These are phyloP conservation scores for Neofusicoccum ribis DNA, from an alignment of 2,329 filamentous ascomycete genomes.

Conservation along the genomic window DNA sequence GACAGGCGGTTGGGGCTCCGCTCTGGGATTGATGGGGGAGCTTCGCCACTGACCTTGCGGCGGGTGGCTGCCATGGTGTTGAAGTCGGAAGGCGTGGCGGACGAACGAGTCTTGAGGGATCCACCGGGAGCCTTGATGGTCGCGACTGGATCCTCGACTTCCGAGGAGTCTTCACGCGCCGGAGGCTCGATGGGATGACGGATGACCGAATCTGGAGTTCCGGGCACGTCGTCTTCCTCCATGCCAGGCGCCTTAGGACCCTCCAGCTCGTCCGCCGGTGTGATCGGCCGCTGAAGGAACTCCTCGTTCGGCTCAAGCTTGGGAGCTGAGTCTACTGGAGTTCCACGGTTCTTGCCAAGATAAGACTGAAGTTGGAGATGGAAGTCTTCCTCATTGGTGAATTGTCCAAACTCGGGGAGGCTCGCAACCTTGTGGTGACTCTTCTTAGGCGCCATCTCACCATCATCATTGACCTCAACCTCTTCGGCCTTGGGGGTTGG, in stretches of 20 bases:
- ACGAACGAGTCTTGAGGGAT: slow-evolving; percentile 84
- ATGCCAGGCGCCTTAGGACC: slow-evolving; percentile 56
- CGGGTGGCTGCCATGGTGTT: slow-evolving; percentile 82
- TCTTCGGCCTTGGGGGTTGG: slow-evolving; percentile 46
- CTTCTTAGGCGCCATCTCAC: not conserved
- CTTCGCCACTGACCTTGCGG: slow-evolving; percentile 78
- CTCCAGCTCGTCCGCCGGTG: slow-evolving; percentile 35
- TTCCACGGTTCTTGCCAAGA: slow-evolving; percentile 39
- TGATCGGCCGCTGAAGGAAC: slow-evolving; percentile 53
- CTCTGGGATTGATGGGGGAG: slow-evolving; percentile 45
- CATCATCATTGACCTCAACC: slow-evolving; percentile 24
- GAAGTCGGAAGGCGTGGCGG: slow-evolving; percentile 81
- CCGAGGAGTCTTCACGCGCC: slow-evolving; percentile 38
- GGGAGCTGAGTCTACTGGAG: slow-evolving; percentile 30
- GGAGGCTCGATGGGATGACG: slow-evolving; percentile 63
- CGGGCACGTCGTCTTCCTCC: slow-evolving; percentile 58
- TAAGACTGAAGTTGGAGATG: slow-evolving; percentile 57
- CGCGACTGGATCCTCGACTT: slow-evolving; percentile 74
- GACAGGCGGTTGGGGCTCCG: slow-evolving; percentile 41
- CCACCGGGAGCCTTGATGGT: slow-evolving; percentile 88
- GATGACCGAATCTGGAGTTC: slow-evolving; percentile 88
- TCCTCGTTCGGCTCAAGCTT: slow-evolving; percentile 42
- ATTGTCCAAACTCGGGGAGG: slow-evolving; percentile 51
- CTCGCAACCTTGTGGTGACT: not conserved
- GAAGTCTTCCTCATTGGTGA: slow-evolving; percentile 53